A percentile compares a stretch with the other conserved stretches of the same genome.
Conservation (phyloP, 1,284 basidiomycete genomes). For the Fomitopsis pinicola region DNA sequence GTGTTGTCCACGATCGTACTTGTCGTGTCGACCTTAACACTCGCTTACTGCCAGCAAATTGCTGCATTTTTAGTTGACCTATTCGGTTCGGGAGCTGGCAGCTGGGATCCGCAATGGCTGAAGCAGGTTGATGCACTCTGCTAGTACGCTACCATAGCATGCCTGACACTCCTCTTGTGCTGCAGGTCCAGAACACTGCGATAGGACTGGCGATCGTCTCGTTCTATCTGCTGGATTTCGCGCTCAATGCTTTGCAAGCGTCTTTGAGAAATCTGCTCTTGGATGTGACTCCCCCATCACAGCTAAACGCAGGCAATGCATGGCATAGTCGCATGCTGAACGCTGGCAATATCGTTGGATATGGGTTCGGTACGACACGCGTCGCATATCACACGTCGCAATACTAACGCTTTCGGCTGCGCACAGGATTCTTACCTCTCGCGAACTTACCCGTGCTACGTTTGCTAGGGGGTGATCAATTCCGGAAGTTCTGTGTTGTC, state of each 20-base stretch:
- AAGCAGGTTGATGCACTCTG: slow-evolving; percentile 41
- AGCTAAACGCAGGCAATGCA: slow-evolving; percentile 92
- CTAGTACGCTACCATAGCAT: neutral
- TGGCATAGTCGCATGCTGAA: slow-evolving; percentile 97
- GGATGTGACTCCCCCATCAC: slow-evolving; percentile 83
- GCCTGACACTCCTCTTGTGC: neutral
- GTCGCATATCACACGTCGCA: neutral
- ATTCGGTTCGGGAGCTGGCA: slow-evolving; percentile 73
- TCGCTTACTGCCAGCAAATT: slow-evolving; percentile 83
- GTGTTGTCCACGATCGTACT: slow-evolving; percentile 75
- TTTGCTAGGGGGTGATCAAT: slow-evolving; percentile 89
- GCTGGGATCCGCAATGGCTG: slow-evolving; percentile 83
- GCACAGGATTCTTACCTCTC: slow-evolving; percentile 79
- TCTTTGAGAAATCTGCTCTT: slow-evolving; percentile 89
- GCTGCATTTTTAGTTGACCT: slow-evolving; percentile 78
- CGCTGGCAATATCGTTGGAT: slow-evolving; percentile 92
- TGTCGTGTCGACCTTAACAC: slow-evolving; percentile 62
- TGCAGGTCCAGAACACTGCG: slow-evolving; percentile 63
- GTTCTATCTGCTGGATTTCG: slow-evolving; percentile 94
- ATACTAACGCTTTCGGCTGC: neutral
- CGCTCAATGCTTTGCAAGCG: slow-evolving; percentile 92
- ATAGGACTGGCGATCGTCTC: slow-evolving; percentile 86
- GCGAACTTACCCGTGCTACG: slow-evolving; percentile 69
- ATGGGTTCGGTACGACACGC: slow-evolving; percentile 67
- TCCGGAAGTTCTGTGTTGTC: slow-evolving; percentile 92